phyloP scores from a whole-genome alignment of 257 asterid species.

The Buddleja alternifolia region DNA sequence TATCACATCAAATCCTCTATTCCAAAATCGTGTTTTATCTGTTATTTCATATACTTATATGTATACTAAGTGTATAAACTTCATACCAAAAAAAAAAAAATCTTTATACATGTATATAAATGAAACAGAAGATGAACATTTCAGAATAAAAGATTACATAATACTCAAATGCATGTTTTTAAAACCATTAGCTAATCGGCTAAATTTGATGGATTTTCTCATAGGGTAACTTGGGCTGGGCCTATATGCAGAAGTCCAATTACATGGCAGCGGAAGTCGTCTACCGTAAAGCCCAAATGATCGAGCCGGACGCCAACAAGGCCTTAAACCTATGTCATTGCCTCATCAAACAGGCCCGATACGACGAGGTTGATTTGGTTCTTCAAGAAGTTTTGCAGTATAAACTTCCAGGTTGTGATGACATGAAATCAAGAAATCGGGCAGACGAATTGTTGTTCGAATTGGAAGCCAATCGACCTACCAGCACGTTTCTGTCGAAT shows the following conservation, averaged over 20 bases:
- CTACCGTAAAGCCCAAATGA: slow-evolving; percentile 84
- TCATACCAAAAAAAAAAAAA: no score
- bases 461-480: slow-evolving; percentile 38
- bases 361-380: slow-evolving; percentile 56
- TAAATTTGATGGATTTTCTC: neutral
- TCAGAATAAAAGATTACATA: no score
- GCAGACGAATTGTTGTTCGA: slow-evolving; percentile 58
- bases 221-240: slow-evolving; percentile 93
- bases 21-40: no score
- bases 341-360: slow-evolving; percentile 62
- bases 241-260: slow-evolving; percentile 77
- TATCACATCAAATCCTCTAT: no score
- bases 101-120: no score
- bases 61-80: no score
- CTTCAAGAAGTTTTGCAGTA: slow-evolving; percentile 59
- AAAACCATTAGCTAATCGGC: neutral
- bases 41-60: no score
- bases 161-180: no score
- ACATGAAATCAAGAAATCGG: slow-evolving; percentile 53
- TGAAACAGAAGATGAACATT: no score
- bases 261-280: slow-evolving; percentile 80
- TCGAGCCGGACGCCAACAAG: slow-evolving; percentile 82
- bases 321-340: slow-evolving; percentile 79
- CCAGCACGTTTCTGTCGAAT: neutral
- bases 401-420: slow-evolving; percentile 66